A percentile compares a stretch with the other conserved stretches of the same genome.
phyloP scores from a whole-genome alignment of 2,329 filamentous ascomycete species.

The Aschersonia sp. region DNA sequence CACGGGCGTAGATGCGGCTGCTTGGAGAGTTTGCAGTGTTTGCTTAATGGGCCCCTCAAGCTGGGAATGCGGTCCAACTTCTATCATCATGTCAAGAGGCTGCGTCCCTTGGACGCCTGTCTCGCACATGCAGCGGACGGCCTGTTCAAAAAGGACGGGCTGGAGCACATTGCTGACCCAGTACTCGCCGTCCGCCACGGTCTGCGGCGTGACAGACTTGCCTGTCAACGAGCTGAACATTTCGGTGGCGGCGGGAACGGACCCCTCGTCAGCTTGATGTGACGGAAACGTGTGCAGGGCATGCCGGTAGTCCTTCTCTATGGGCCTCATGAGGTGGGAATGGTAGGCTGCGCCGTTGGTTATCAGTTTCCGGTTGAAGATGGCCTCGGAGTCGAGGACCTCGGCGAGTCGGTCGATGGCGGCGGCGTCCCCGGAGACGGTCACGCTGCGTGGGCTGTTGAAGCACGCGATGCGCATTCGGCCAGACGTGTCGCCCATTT shows the following conservation, averaged over 20 bases:
- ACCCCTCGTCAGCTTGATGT: neutral
- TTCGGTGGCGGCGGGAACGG: neutral
- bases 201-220: neutral
- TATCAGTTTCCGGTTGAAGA: conserved; percentile 10
- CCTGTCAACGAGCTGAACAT: neutral
- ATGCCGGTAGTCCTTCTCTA: conserved; percentile 24
- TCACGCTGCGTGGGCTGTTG: conserved; percentile 11
- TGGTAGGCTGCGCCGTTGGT: conserved; percentile 8
- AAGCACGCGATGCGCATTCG: conserved; percentile 7
- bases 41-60: conserved; percentile 1
- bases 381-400: conserved; percentile 2
- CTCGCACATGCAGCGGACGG: neutral
- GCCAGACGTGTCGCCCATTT: neutral
- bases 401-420: conserved; percentile 5
- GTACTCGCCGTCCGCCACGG: neutral
- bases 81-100: neutral
- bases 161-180: neutral
- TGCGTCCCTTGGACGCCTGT: neutral
- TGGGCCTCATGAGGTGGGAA: conserved; percentile 7
- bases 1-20: neutral
- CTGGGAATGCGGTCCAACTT: conserved; percentile 1
- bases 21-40: neutral
- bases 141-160: neutral
- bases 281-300: conserved; percentile 4
- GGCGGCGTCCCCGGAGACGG: conserved; percentile 9